Base-by-base conservation (phyloP, 1,284 basidiomycete species). In the Cryptococcus floricola region DNA sequence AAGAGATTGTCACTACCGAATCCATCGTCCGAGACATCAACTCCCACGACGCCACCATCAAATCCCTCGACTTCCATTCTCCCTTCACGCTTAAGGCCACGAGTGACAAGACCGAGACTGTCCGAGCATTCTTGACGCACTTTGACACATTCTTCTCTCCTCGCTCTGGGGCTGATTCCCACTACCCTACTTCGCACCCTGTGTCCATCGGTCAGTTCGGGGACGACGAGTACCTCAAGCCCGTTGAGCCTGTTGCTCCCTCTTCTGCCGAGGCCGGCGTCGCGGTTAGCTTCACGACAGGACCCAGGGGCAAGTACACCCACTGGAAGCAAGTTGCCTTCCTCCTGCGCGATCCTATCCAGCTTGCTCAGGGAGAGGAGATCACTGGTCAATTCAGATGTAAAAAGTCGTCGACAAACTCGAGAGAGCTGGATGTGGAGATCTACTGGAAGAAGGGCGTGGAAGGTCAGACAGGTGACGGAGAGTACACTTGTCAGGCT, bases 261-360 rank as follows among this genome's bases (percentile, higher is more conserved):
- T 39, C 14, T 16, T 9, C 42, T 37, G 34, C 18, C 4, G 38
- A 58, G 51, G 80, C 81, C 34, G 82, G 83, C 46, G 79, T 80
- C 16, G 78, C 85, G 34, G 85, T 85, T 8, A 89, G 88, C 72
- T 98, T 98, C 75, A 95, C 91, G 61, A 98, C 95, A 0, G 91
- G 92, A 0, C 92, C 95, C 5, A 77, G 65, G 43, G 76, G 89
- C 60, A 84, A 85, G 48, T 85, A 89, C 23, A 98, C 95, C n/a
- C 95, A 98, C 74, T 98, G 95, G 95, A 95, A 95, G 74, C 95
- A 98, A 73, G 94, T 94, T 0, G 69, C 93, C 12, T 96, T 98
- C 75, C 78, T 98, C 61, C 80, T 98, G 60, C 82, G 84, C 54
- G 84, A 92, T 51, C 88, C 91, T 0, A 83, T 98, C 58, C 69